Percentiles rank a stretch among this genome's conserved stretches.
phyloP scores from a whole-genome alignment of 768 basidiomycete genomes.

The Russula dissimulans region DNA sequence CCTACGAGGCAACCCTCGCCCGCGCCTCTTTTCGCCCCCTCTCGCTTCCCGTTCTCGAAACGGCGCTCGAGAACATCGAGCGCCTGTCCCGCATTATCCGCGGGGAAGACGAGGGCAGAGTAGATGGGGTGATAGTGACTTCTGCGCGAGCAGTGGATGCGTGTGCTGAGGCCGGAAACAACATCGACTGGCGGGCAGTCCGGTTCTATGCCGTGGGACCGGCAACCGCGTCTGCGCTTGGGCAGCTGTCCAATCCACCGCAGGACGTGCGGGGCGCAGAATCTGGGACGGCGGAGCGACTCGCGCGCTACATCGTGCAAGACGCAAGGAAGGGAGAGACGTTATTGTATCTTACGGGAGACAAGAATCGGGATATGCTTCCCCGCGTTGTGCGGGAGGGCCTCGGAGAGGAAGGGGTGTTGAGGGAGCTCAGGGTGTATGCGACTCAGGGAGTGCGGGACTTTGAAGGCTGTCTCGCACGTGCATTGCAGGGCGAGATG shows the following conservation, averaged over 20 bases:
- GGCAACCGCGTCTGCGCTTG: constrained; percentile 41
- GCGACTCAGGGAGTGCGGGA: constrained; percentile 48
- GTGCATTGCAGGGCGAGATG: not conserved
- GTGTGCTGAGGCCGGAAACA: constrained; percentile 32
- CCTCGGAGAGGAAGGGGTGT: constrained; percentile 30
- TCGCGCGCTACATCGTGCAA: constrained; percentile 53
- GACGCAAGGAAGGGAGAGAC: constrained; percentile 28
- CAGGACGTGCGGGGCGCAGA: constrained; percentile 37
- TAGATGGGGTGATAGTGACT: constrained; percentile 65
- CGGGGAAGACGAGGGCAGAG: constrained; percentile 13
- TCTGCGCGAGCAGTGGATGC: constrained; percentile 72
- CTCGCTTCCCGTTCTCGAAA: constrained; percentile 69
- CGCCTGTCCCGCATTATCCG: constrained; percentile 37
- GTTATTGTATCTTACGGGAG: constrained; percentile 73
- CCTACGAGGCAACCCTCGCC: constrained; percentile 46
- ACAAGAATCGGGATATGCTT: constrained; percentile 74
- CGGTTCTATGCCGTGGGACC: constrained; percentile 79
- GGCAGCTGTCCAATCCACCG: constrained; percentile 25
- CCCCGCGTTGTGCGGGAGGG: constrained; percentile 36
- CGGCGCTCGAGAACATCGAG: constrained; percentile 42
- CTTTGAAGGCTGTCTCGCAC: constrained; percentile 38
- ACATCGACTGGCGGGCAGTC: constrained; percentile 39
- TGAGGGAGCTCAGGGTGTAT: constrained; percentile 58
- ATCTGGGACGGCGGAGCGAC: constrained; percentile 58
- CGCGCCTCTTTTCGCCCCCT: constrained; percentile 40